Percentiles rank a stretch among this genome's conserved stretches.
phyloP scores from a whole-genome alignment of 768 basidiomycete genomes.

The Termitomyces sp. region DNA sequence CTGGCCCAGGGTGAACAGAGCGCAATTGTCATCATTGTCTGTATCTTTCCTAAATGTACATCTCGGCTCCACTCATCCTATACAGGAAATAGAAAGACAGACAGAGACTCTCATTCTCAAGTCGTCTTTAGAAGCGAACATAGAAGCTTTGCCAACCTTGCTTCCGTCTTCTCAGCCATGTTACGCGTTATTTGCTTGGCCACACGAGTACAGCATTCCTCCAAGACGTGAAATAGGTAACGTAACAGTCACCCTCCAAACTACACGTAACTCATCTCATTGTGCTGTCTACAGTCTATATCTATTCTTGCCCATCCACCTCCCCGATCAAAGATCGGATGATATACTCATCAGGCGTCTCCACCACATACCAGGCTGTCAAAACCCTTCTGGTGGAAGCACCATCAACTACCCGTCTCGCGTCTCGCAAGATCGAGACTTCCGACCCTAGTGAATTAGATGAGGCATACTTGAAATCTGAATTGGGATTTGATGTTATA shows the following conservation, averaged over 20 bases:
- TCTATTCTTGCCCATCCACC: slow-evolving; percentile 84
- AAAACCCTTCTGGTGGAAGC: slow-evolving; percentile 47
- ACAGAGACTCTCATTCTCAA: slow-evolving; percentile 57
- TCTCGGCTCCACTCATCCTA: background rate
- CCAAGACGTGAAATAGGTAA: slow-evolving; percentile 59
- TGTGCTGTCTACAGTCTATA: slow-evolving; percentile 55
- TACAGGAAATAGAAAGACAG: slow-evolving; percentile 62
- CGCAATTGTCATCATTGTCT: slow-evolving; percentile 65
- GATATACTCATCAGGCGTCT: slow-evolving; percentile 78
- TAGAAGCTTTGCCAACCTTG: slow-evolving; percentile 41
- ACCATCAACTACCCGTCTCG: slow-evolving; percentile 37
- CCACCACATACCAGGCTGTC: slow-evolving; percentile 52
- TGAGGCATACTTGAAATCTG: slow-evolving; percentile 55
- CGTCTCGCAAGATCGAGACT: slow-evolving; percentile 74
- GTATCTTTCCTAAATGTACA: background rate
- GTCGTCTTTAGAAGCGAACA: slow-evolving; percentile 34
- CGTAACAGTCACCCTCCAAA: slow-evolving; percentile 13
- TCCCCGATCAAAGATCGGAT: slow-evolving; percentile 86
- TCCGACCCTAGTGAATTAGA: slow-evolving; percentile 75
- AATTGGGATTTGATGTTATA: slow-evolving; percentile 38
- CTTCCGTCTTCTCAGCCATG: slow-evolving; percentile 62
- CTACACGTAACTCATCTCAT: slow-evolving; percentile 26
- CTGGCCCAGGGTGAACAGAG: slow-evolving; percentile 48
- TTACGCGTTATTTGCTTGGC: slow-evolving; percentile 70
- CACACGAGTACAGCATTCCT: slow-evolving; percentile 35